phyloP scores from a whole-genome alignment of 2,329 filamentous ascomycete genomes.

The Canariomyces notabilis region DNA sequence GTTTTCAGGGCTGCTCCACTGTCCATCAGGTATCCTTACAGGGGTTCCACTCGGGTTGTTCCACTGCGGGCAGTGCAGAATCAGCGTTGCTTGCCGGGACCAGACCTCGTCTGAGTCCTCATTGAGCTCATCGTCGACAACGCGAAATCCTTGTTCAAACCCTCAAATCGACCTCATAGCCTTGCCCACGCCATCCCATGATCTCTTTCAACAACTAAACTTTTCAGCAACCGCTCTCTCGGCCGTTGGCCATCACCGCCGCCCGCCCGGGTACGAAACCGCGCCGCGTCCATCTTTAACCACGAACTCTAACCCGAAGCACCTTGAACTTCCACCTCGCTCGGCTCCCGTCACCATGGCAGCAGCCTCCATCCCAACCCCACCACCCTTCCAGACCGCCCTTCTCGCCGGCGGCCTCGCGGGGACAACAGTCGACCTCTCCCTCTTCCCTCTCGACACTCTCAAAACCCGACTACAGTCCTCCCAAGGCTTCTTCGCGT shows the following conservation, averaged over 20 bases:
- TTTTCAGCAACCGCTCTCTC: neutral
- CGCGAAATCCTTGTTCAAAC: neutral
- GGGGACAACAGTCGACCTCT: slow-evolving; percentile 93
- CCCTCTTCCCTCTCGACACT: slow-evolving; percentile 96
- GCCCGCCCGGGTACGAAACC: neutral
- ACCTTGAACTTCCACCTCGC: neutral
- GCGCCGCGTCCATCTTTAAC: neutral
- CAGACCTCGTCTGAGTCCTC: slow-evolving; percentile 4
- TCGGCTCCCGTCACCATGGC: slow-evolving; percentile 3
- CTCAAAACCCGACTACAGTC: slow-evolving; percentile 97
- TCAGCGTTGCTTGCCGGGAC: slow-evolving; percentile 10
- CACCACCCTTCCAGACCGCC: slow-evolving; percentile 52
- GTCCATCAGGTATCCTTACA: slow-evolving; percentile 2
- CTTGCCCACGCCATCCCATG: no score
- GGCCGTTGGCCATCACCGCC: neutral
- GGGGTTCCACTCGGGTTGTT: no score
- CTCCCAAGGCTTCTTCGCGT: slow-evolving; percentile 67
- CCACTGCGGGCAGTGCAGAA: no score
- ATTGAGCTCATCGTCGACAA: slow-evolving; percentile 1
- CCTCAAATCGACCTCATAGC: neutral
- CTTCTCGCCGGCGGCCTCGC: slow-evolving; percentile 81
- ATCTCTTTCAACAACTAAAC: neutral
- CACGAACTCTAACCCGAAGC: neutral
- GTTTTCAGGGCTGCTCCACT: neutral
- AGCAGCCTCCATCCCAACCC: slow-evolving; percentile 8